Base-by-base conservation (phyloP, 768 basidiomycete genomes). In the Mycena metata region DNA sequence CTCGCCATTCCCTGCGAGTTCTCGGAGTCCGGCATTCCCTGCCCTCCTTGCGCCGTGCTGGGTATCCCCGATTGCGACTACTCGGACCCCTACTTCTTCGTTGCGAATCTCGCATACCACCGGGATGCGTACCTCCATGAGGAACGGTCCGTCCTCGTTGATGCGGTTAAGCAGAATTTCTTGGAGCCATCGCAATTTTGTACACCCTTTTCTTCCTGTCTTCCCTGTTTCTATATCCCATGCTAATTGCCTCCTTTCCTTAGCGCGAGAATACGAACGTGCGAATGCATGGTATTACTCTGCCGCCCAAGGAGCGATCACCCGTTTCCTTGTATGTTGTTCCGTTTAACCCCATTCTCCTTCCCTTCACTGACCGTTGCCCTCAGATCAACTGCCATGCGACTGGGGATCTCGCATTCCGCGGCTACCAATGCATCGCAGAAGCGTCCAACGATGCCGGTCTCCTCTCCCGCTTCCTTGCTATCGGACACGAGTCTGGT, bases 261-360 rank as follows among this genome's bases (percentile, higher is more conserved):
- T 12, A 47, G 46, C n/a, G 46, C 46, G 54, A n/a, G 23, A 51
- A n/a, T 51, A 51, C n/a, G 26, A 51, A 9, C 54, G 54, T 8
- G 39, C 19, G 9, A 39, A 2, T 9, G 16, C 54, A 5, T 56
- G 54, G 54, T 42, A 15, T 5, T 39, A 36, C 15, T 39, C 54
- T 11, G 36, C 21, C 8, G 54, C 54, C 35, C 54, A 24, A 41
- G 54, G 39, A 10, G 54, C 54, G 21, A 56, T 42, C n/a, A 13
- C n/a, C 35, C 35, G 35, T 21, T 56, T 56, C 54, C n/a, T n/a
- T n/a, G n/a, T n/a, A n/a, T n/a, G n/a, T 39, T 39, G 35, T 33
- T 56, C 36, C 30, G 54, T 47, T 41, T 41, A 8, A n/a, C 21
- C 15, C 21, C 19, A 21, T 42, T 17, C 16, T 23, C 39, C n/a